Conservation (phyloP, 495 filamentous ascomycete genomes). For the Hamigera avellanea region DNA sequence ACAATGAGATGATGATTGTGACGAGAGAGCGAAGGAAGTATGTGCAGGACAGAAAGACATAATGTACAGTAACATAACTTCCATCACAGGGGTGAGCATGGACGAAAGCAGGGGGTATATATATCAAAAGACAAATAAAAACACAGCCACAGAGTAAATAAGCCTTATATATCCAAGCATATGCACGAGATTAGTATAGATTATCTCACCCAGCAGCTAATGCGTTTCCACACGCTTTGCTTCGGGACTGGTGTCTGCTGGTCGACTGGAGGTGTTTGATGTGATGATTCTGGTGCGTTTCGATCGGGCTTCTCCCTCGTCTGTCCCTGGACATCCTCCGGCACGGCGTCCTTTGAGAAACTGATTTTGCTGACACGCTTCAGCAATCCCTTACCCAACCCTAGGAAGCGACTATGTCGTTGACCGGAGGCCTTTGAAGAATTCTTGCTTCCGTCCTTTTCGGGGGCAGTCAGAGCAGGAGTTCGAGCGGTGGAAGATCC, state of each 20-base stretch:
- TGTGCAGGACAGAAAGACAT: too few relatives aligned
- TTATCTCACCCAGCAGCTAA: background rate
- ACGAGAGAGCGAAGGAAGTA: too few relatives aligned
- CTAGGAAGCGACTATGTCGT: background rate
- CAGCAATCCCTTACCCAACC: background rate
- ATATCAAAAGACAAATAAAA: too few relatives aligned
- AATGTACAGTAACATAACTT: too few relatives aligned
- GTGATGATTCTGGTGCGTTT: too few relatives aligned
- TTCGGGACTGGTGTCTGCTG: background rate
- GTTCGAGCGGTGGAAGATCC: background rate
- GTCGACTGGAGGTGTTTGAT: background rate
- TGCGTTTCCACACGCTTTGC: background rate
- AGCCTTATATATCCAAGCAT: too few relatives aligned
- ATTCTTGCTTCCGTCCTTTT: background rate
- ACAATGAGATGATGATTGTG: too few relatives aligned
- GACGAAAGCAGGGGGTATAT: too few relatives aligned
- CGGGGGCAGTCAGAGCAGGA: background rate
- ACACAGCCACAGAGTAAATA: too few relatives aligned
- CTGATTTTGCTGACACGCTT: background rate
- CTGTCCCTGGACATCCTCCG: background rate
- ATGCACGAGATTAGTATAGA: too few relatives aligned
- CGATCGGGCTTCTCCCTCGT: background rate
- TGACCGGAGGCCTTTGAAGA: too few relatives aligned
- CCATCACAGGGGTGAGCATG: too few relatives aligned
- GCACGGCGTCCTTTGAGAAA: background rate